phyloP scores from a whole-genome alignment of 169 alveolate species.

The Plasmodium gonderi region DNA sequence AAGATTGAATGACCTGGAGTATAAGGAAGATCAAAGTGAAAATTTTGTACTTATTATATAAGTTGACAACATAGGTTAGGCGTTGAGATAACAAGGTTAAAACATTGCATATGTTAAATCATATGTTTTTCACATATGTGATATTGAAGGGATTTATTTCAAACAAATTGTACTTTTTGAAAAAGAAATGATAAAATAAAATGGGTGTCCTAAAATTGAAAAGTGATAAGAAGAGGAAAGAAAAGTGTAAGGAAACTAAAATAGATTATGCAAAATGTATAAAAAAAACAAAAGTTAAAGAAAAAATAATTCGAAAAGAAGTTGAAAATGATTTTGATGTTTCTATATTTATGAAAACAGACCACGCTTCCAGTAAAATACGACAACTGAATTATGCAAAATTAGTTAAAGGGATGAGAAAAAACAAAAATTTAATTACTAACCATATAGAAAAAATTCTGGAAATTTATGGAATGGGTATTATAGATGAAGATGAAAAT shows the following conservation, averaged over 20 bases:
- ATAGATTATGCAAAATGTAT: conserved; percentile 53
- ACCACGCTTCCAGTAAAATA: conserved; percentile 62
- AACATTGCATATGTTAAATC: too few relatives aligned
- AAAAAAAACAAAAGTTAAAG: conserved; percentile 41
- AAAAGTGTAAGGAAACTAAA: conserved; percentile 45
- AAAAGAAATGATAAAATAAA: background rate
- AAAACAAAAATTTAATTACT: conserved; percentile 31
- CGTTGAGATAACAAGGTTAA: too few relatives aligned
- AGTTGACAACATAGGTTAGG: too few relatives aligned
- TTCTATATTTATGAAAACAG: conserved; percentile 56
- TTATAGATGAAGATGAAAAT: conserved; percentile 55
- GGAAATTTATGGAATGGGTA: conserved; percentile 61
- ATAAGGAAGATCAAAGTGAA: too few relatives aligned
- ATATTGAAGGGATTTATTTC: too few relatives aligned
- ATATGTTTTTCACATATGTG: too few relatives aligned
- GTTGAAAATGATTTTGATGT: conserved; percentile 50
- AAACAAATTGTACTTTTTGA: too few relatives aligned
- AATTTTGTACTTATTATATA: too few relatives aligned
- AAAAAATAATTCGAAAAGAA: conserved; percentile 16
- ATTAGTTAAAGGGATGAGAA: conserved; percentile 36
- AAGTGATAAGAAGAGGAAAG: conserved; percentile 59
- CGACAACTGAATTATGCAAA: conserved; percentile 68
- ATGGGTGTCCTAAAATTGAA: conserved; percentile 59
- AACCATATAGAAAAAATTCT: conserved; percentile 47
- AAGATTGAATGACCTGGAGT: too few relatives aligned